Percentiles rank a stretch among this genome's conserved stretches.
Evolutionary conservation across 179 eudicot species (phyloP).

Genomic region (Sideroxylon spinosum): DNA sequence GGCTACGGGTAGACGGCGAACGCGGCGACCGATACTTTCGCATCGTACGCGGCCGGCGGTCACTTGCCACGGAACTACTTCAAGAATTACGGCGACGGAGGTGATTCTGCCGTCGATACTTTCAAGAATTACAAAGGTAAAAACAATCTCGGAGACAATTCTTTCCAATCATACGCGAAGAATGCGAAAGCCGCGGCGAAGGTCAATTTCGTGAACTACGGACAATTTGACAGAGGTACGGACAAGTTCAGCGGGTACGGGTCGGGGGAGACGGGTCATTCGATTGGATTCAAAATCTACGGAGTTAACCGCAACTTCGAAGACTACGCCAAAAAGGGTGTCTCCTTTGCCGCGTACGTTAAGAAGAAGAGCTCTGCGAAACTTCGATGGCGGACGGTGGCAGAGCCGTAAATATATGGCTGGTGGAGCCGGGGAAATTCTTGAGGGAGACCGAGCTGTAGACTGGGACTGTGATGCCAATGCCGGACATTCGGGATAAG

Average conservation of each 20-base stretch:
- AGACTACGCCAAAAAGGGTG: slow-evolving; percentile 43
- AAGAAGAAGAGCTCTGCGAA: slow-evolving; percentile 22
- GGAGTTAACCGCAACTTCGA: slow-evolving; percentile 51
- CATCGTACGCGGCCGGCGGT: slow-evolving; percentile 47
- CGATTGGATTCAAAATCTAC: slow-evolving; percentile 44
- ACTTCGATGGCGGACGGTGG: slow-evolving; percentile 16
- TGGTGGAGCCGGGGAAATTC: slow-evolving; percentile 78
- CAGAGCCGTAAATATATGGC: slow-evolving; percentile 47
- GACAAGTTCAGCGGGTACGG: slow-evolving; percentile 74
- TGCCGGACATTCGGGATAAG: slow-evolving; percentile 77
- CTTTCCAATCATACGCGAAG: slow-evolving; percentile 57
- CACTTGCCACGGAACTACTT: slow-evolving; percentile 65
- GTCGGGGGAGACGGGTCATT: slow-evolving; percentile 28
- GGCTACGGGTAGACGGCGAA: slow-evolving; percentile 49
- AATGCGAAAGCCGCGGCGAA: slow-evolving; percentile 44
- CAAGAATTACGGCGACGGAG: slow-evolving; percentile 49
- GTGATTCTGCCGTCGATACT: slow-evolving; percentile 43
- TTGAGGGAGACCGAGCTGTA: slow-evolving; percentile 56
- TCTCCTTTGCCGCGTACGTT: slow-evolving; percentile 31
- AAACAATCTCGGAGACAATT: slow-evolving; percentile 63
- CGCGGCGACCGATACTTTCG: slow-evolving; percentile 45
- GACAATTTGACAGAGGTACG: slow-evolving; percentile 49
- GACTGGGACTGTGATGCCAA: slow-evolving; percentile 58
- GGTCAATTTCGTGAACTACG: slow-evolving; percentile 55
- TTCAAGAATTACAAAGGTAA: slow-evolving; percentile 61